These are phyloP conservation scores for Kodamaea sagamina DNA, from an alignment of 805 yeast genomes.

Conservation along the genomic window DNA sequence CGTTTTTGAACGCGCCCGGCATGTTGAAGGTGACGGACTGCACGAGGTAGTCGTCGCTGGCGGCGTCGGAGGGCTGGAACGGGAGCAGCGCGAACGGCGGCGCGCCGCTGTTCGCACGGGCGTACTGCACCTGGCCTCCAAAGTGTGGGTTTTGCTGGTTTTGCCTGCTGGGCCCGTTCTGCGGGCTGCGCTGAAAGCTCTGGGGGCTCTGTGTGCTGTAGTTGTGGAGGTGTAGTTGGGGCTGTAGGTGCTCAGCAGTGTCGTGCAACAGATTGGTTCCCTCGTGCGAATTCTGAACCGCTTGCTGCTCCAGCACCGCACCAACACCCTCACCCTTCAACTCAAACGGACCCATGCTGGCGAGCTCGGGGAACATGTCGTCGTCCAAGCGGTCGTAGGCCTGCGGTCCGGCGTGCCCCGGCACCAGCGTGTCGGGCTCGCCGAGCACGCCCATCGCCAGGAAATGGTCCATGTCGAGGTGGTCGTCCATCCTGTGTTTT, in stretches of 20 bases:
- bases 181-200: no score
- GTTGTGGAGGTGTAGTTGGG: no score
- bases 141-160: no score
- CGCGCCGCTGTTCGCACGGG: no score
- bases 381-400: not conserved
- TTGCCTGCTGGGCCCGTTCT: no score
- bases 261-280: no score
- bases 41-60: slow-evolving; percentile 1
- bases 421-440: not conserved
- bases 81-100: no score
- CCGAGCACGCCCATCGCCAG: slow-evolving; percentile 6
- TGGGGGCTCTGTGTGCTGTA: no score
- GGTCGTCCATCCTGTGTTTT: slow-evolving; percentile 7
- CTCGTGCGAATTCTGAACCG: no score
- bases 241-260: no score
- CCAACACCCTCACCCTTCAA: not conserved
- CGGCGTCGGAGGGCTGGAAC: not conserved
- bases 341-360: not conserved
- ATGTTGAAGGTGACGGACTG: slow-evolving; percentile 19
- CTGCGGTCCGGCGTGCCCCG: not conserved
- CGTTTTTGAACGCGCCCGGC: slow-evolving; percentile 33
- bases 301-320: no score
- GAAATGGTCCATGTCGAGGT: slow-evolving; percentile 10
- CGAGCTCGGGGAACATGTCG: slow-evolving; percentile 5
- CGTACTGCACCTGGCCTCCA: no score